A percentile compares a stretch with the other conserved stretches of the same genome.
Evolutionary conservation across 148 eudicot species (phyloP).

Genomic region (Tetragonia tetragonoides): DNA sequence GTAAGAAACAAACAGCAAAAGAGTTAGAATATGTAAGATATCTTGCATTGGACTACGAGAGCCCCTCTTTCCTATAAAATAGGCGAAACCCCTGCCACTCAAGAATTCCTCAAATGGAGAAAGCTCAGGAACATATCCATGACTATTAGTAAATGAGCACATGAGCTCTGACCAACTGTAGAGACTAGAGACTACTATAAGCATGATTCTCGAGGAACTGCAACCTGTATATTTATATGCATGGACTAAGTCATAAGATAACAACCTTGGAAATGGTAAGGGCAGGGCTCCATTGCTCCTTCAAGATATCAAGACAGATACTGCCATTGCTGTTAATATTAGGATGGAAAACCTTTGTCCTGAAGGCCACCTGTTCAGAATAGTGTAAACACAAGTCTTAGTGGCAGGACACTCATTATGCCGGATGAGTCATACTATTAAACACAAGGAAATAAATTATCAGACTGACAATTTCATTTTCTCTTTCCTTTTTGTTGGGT

Average conservation of each 20-base stretch:
- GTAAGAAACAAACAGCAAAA: too few species aligned
- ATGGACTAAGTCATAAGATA: neutral
- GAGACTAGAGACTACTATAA: too few species aligned
- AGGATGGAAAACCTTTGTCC: slow-evolving; percentile 44
- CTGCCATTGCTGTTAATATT: slow-evolving; percentile 57
- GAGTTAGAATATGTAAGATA: too few species aligned
- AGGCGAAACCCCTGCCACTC: too few species aligned
- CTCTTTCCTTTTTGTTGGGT: neutral
- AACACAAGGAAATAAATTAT: too few species aligned
- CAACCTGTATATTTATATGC: neutral
- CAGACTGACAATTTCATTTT: neutral
- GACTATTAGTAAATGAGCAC: too few species aligned
- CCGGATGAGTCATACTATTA: too few species aligned
- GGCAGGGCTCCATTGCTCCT: slow-evolving; percentile 59
- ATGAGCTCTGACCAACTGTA: too few species aligned
- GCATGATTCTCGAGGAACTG: neutral
- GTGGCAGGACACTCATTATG: neutral
- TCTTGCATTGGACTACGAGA: too few species aligned
- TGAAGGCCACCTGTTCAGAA: slow-evolving; percentile 7
- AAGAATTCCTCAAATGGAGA: too few species aligned
- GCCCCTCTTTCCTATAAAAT: too few species aligned
- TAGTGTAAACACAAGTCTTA: neutral
- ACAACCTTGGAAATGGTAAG: slow-evolving; percentile 55
- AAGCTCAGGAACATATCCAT: too few species aligned
- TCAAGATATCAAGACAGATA: slow-evolving; percentile 56